Evolutionary conservation across 129 eudicot species (phyloP).

Genomic region (Smallanthus sonchifolius): DNA sequence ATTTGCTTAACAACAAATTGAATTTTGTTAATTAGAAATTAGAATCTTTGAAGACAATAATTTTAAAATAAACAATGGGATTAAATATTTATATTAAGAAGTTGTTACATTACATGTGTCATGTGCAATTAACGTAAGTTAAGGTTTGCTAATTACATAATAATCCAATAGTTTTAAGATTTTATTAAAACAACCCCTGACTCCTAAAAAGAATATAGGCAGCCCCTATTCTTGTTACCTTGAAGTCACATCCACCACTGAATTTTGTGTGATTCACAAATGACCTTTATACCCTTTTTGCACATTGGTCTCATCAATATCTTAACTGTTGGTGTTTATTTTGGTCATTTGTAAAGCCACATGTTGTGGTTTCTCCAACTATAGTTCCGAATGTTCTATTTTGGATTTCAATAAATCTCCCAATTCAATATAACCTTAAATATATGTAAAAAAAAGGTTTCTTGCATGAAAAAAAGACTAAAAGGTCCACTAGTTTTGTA

Average conservation of each 20-base stretch:
- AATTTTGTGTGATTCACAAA: slow-evolving; percentile 5
- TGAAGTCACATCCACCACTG: slow-evolving; percentile 19
- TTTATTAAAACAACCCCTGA: slow-evolving; percentile 2
- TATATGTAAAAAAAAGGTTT: background rate
- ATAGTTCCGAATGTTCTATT: slow-evolving; percentile 27
- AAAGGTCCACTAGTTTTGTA: background rate
- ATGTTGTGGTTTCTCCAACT: slow-evolving; percentile 4
- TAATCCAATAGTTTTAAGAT: slow-evolving; percentile 14
- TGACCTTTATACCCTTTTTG: slow-evolving; percentile 17
- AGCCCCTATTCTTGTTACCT: slow-evolving; percentile 23
- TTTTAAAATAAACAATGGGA: background rate
- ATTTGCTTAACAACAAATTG: slow-evolving; percentile 25
- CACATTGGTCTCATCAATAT: background rate
- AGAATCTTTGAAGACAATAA: slow-evolving; percentile 16
- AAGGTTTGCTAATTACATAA: slow-evolving; percentile 22
- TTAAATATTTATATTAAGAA: background rate
- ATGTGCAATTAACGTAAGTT: slow-evolving; percentile 27
- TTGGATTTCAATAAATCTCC: slow-evolving; percentile 10
- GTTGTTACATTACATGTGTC: slow-evolving; percentile 35
- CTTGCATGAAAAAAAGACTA: background rate
- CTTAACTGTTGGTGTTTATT: background rate
- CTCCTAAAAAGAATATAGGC: slow-evolving; percentile 18
- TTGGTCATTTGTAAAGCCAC: slow-evolving; percentile 20
- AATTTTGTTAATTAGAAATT: slow-evolving; percentile 14
- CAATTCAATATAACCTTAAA: background rate